Evolutionary conservation across 106 monocot species (phyloP).

Genomic region (Alisma plantagoaquatica): DNA sequence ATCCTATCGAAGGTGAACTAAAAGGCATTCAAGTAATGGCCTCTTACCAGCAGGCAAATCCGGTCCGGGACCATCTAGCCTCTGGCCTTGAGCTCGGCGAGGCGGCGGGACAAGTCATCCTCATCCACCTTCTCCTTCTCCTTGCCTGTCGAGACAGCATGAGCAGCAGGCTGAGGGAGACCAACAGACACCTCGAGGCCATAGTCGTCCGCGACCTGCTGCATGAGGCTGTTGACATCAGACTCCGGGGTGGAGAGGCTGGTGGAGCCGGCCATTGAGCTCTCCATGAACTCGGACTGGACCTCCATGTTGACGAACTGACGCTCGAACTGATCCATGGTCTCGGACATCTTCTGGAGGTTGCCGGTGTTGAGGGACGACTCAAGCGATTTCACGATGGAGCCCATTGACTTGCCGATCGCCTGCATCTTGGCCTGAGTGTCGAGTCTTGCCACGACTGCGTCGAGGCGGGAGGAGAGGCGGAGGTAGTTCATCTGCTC

Average conservation of each 20-base stretch:
- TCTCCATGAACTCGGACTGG: conserved; percentile 30
- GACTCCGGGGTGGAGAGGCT: conserved; percentile 21
- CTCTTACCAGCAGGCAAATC: too few species aligned
- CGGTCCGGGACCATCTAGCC: too few species aligned
- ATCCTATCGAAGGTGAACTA: too few species aligned
- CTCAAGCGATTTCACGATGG: conserved; percentile 16
- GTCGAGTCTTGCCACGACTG: conserved; percentile 15
- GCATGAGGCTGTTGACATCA: conserved; percentile 18
- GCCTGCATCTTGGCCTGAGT: conserved; percentile 23
- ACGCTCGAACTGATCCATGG: conserved; percentile 21
- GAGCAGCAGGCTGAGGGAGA: conserved; percentile 15
- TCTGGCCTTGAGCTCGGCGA: conserved; percentile 18
- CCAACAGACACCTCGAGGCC: conserved; percentile 23
- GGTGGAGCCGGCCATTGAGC: conserved; percentile 21
- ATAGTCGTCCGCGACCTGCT: conserved; percentile 23
- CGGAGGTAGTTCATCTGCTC: conserved; percentile 23
- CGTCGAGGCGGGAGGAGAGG: conserved; percentile 18
- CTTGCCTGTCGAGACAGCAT: conserved; percentile 16
- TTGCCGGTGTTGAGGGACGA: conserved; percentile 9
- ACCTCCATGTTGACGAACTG: conserved; percentile 30
- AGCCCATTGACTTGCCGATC: conserved; percentile 13
- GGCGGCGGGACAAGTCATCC: conserved; percentile 17
- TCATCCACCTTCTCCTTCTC: conserved; percentile 25
- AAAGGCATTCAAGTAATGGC: too few species aligned
- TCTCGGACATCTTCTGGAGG: conserved; percentile 25